Evolutionary conservation across 768 basidiomycete species (phyloP).

Genomic region (Rubroboletus satanas): DNA sequence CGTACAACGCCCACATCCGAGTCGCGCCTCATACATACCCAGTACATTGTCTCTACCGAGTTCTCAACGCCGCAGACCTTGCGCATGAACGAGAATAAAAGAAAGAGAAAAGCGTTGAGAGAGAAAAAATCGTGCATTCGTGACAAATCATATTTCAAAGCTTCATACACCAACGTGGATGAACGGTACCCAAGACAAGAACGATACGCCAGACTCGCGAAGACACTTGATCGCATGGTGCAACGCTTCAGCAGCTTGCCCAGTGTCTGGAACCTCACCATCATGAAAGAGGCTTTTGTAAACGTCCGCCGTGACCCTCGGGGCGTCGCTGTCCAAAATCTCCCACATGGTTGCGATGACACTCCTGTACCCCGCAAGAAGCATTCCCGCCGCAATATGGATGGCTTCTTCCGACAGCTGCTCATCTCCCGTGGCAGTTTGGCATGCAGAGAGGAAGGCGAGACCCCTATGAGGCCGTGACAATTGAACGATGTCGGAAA

Average conservation of each 20-base stretch:
- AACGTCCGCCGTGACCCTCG: background rate
- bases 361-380: background rate
- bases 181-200: background rate
- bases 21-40: no score
- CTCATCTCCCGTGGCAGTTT: background rate
- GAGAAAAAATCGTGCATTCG: no score
- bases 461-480: slow-evolving; percentile 22
- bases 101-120: no score
- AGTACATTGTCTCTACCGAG: background rate
- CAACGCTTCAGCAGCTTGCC: background rate
- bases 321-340: slow-evolving; percentile 1
- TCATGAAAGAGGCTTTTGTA: background rate
- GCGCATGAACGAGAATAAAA: background rate
- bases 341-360: background rate
- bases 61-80: background rate
- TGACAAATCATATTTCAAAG: no score
- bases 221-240: background rate
- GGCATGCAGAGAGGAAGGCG: slow-evolving; percentile 16
- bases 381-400: background rate
- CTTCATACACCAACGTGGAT: background rate
- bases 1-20: no score
- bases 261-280: background rate
- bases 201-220: background rate
- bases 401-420: background rate
- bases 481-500: background rate